Evolutionary conservation across 371 early-diverging fungal genomes (phyloP).

Genomic region (Mucor mucedo): DNA sequence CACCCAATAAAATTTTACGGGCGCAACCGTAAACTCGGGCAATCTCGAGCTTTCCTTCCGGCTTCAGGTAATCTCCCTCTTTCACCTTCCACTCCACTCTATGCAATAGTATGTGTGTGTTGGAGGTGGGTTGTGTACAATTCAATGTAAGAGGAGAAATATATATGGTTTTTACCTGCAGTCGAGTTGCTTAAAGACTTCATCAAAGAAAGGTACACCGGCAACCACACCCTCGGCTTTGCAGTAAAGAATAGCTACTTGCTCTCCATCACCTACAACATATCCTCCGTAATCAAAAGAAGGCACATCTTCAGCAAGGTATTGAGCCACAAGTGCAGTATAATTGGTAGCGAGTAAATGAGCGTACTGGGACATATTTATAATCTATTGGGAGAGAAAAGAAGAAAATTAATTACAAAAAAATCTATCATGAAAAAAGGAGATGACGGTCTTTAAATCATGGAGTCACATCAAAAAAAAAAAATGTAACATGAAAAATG

Average conservation of each 20-base stretch:
- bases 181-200: constrained; percentile 88
- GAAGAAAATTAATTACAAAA: not conserved
- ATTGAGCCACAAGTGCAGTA: constrained; percentile 70
- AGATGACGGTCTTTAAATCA: not conserved
- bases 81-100: constrained; percentile 85
- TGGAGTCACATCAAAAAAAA: not conserved
- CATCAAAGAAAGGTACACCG: constrained; percentile 94
- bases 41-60: constrained; percentile 69
- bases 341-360: constrained; percentile 81
- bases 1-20: constrained; percentile 88
- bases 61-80: constrained; percentile 83
- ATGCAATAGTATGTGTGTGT: not conserved
- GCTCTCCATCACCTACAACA: constrained; percentile 91
- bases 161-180: constrained; percentile 71
- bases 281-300: constrained; percentile 97
- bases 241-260: constrained; percentile 84
- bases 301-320: constrained; percentile 94
- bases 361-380: constrained; percentile 38
- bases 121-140: no score
- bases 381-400: not conserved
- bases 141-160: no score
- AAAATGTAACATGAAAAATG: not conserved
- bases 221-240: constrained; percentile 94
- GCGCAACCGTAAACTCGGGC: constrained; percentile 88
- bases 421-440: not conserved